Evolutionary conservation across 192 early-diverging fungal genomes (phyloP), one percentile per base, ranked within the genome.

Genomic region (Coemansia sp.): DNA sequence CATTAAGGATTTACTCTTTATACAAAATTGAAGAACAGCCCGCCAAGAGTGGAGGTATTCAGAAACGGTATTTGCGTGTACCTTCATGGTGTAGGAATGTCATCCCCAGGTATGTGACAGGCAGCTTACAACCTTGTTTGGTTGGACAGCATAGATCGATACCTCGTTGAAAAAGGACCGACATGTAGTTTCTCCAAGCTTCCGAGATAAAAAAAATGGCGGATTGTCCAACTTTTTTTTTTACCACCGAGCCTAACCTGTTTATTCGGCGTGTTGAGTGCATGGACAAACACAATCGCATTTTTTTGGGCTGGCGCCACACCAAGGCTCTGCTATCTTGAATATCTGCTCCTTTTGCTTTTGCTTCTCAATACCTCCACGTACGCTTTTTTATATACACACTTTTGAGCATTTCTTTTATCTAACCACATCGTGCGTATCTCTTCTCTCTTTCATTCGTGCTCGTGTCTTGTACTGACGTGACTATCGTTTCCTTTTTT

Each of bases 331-430:
- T 27, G 27, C 24, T 15, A 31, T 29, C 54, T 55, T 55, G 29
- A 29, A 29, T 31, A 12, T 31, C 12, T 31, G 3, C 24, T 55
- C 44, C 15, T 18, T 47, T 15, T 47, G 15, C 27, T 55, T 31
- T 55, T 16, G 22, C 54, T 55, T 55, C 27, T 15, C 54, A 6
- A 55, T 51, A 55, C 54, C 27, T 55, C 54, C 54, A 55, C 54
- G 54, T 55, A 55, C 54, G n/a, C 20, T 20, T 55, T 55, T 27
- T 55, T 31, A 31, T 31, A 13, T 51, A 8, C 47, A 10, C 10
- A 27, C 27, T 55, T 55, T 31, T 55, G 27, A 31, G 27, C 54
- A 22, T 8, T 18, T 52, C 22, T 29, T 31, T 10, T 20, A 55
- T 31, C 9, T 12, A 55, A 29, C 54, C 12, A 13, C 12, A 43